Evolutionary conservation across 208 protist genomes (phyloP).

Genomic region (Tetramitus jugosus): DNA sequence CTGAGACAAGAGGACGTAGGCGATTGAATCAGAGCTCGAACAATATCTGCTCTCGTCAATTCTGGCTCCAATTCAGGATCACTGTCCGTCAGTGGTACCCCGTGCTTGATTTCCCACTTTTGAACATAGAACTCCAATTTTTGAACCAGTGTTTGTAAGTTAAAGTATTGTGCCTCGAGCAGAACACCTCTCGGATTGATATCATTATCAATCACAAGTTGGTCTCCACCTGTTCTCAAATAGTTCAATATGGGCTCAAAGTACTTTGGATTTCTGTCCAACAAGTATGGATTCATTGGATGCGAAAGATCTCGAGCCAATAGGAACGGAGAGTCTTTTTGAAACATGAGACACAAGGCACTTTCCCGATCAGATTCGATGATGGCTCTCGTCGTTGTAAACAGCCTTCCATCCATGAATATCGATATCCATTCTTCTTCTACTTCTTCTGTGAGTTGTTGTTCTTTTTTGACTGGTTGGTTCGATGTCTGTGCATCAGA

Average conservation of each 20-base stretch:
- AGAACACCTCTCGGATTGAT: slow-evolving; percentile 6
- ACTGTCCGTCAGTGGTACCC: no score
- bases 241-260: slow-evolving; percentile 22
- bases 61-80: no score
- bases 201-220: slow-evolving; percentile 16
- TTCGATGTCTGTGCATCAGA: no score
- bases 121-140: background rate
- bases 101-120: background rate
- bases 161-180: slow-evolving; percentile 16
- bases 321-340: slow-evolving; percentile 1
- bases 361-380: background rate
- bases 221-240: slow-evolving; percentile 20
- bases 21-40: background rate
- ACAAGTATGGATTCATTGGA: slow-evolving; percentile 12
- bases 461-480: no score
- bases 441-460: no score
- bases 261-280: slow-evolving; percentile 26
- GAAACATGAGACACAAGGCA: background rate
- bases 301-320: background rate
- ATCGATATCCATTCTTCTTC: slow-evolving; percentile 15
- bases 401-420: background rate
- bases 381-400: slow-evolving; percentile 13
- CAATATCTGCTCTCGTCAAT: slow-evolving; percentile 14
- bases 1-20: background rate
- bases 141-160: background rate